Evolutionary conservation across 228 moss, liverwort and hornwort genomes (phyloP).

Genomic region (Sphagnum fallax): DNA sequence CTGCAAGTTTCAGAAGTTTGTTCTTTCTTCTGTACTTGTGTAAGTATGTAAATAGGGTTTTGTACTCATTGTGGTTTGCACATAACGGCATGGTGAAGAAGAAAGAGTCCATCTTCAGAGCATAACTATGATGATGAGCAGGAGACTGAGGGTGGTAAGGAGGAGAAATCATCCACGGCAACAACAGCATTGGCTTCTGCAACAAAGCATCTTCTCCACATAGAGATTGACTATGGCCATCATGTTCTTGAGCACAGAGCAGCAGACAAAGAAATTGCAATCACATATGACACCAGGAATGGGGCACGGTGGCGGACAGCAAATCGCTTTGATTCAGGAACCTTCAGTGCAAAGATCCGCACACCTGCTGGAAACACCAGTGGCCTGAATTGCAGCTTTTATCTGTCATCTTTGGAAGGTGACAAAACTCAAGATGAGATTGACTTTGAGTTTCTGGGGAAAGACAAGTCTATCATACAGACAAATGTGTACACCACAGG

Average conservation of each 20-base stretch:
- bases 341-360: slow-evolving; percentile 42
- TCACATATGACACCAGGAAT: slow-evolving; percentile 52
- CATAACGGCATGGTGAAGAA: too few relatives aligned
- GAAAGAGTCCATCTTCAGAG: too few relatives aligned
- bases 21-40: too few relatives aligned
- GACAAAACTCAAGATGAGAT: slow-evolving; percentile 67
- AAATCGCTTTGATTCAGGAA: slow-evolving; percentile 42
- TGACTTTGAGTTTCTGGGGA: slow-evolving; percentile 75
- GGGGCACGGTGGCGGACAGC: slow-evolving; percentile 59
- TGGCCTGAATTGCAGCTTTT: slow-evolving; percentile 64
- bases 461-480: slow-evolving; percentile 57
- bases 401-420: slow-evolving; percentile 68
- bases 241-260: slow-evolving; percentile 39
- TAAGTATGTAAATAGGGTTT: too few relatives aligned
- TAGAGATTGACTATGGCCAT: slow-evolving; percentile 19
- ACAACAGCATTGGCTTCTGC: not conserved
- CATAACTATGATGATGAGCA: too few relatives aligned
- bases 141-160: too few relatives aligned
- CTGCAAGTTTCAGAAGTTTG: too few relatives aligned
- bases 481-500: slow-evolving; percentile 36
- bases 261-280: slow-evolving; percentile 29
- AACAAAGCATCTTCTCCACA: slow-evolving; percentile 6
- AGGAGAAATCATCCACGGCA: too few relatives aligned
- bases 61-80: too few relatives aligned
- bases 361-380: slow-evolving; percentile 54